Evolutionary conservation across 2,329 filamentous ascomycete species (phyloP).

Genomic region (Leptographium procerum): DNA sequence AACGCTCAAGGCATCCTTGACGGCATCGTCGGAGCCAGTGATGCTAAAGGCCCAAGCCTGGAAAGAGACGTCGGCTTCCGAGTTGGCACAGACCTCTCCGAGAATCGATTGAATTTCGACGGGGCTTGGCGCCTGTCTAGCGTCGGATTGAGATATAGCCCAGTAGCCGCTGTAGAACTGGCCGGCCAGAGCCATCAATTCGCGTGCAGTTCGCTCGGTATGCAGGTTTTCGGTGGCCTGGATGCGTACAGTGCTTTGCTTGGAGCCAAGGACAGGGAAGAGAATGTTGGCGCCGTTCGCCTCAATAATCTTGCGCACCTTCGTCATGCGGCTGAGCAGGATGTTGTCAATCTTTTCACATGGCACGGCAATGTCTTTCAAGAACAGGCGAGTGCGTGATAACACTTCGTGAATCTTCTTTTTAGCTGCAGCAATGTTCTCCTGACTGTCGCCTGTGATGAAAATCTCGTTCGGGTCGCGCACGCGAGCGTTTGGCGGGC

Average conservation of each 20-base stretch:
- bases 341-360: constrained; percentile 93
- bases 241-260: constrained; percentile 74
- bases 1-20: constrained; percentile 89
- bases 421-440: constrained; percentile 81
- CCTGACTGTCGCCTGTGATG: constrained; percentile 80
- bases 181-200: constrained; percentile 89
- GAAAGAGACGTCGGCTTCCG: constrained; percentile 86
- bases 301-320: constrained; percentile 96
- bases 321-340: constrained; percentile 79
- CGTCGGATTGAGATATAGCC: constrained; percentile 77
- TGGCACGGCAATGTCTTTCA: constrained; percentile 86
- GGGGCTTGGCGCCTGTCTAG: constrained; percentile 47
- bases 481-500: constrained; percentile 66
- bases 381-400: constrained; percentile 65
- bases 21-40: constrained; percentile 89
- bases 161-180: constrained; percentile 97
- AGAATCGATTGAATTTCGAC: constrained; percentile 82
- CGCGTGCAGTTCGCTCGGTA: constrained; percentile 86
- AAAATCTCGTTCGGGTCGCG: constrained; percentile 85
- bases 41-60: constrained; percentile 91
- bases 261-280: constrained; percentile 77
- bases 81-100: constrained; percentile 91
- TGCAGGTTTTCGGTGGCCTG: constrained; percentile 90
- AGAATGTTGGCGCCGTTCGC: constrained; percentile 91
- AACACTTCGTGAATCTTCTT: constrained; percentile 82